A percentile compares a stretch with the other conserved stretches of the same genome.
phyloP scores from a whole-genome alignment of 768 basidiomycete species.

The Candolleomyces aberdarensis region DNA sequence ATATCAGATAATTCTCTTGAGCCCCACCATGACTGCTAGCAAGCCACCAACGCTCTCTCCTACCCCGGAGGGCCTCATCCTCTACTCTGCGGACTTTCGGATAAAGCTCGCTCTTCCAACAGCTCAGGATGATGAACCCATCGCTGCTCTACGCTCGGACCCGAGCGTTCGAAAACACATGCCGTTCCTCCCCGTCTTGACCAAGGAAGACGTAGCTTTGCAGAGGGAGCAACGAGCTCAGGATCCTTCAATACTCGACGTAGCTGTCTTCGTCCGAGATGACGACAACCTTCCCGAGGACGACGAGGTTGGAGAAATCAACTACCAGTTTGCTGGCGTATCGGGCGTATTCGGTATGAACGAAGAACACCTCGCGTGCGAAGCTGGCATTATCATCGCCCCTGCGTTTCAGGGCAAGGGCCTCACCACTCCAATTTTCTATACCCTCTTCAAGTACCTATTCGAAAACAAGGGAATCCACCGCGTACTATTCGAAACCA shows the following conservation, averaged over 20 bases:
- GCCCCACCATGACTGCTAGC: not conserved
- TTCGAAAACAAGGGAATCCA: conserved; percentile 42
- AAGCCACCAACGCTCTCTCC: not conserved
- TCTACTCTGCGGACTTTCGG: conserved; percentile 31
- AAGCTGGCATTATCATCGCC: conserved; percentile 38
- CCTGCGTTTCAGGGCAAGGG: conserved; percentile 35
- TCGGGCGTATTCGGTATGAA: conserved; percentile 37
- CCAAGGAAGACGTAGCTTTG: conserved; percentile 30
- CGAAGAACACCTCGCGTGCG: conserved; percentile 29
- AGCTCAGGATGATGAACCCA: conserved; percentile 29
- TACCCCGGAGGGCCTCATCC: conserved; percentile 5
- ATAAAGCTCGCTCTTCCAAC: conserved; percentile 31
- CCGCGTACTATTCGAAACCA: conserved; percentile 38
- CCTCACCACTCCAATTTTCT: conserved; percentile 40
- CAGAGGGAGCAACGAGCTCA: conserved; percentile 30
- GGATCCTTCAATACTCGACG: conserved; percentile 30
- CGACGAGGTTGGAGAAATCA: conserved; percentile 23
- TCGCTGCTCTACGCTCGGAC: conserved; percentile 33
- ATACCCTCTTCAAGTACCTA: conserved; percentile 33
- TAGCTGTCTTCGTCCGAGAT: conserved; percentile 29
- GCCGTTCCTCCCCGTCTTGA: conserved; percentile 33
- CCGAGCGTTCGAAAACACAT: conserved; percentile 36
- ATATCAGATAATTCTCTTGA: not conserved
- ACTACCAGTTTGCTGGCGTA: conserved; percentile 23
- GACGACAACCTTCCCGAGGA: not conserved